Conservation (phyloP, 176 grass and related monocot species). For the Raddia distichophylla region DNA sequence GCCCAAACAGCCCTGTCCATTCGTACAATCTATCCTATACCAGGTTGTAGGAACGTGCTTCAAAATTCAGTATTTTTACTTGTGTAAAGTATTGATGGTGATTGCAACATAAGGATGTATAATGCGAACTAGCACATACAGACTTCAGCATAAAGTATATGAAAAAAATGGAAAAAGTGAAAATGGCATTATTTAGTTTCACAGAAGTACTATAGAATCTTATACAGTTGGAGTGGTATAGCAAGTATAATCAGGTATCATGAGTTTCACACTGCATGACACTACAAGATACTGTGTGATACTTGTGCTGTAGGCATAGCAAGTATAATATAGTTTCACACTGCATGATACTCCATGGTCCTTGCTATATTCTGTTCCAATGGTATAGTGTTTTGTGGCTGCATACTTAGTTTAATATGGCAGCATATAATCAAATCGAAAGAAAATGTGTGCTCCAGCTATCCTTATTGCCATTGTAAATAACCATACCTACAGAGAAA, state of each 20-base stretch:
- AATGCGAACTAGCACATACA: neutral
- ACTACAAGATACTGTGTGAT: too few relatives aligned
- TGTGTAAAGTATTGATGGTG: neutral
- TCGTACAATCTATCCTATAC: neutral
- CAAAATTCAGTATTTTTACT: neutral
- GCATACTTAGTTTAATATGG: neutral
- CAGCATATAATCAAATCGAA: slow-evolving; percentile 19
- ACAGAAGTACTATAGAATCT: too few relatives aligned
- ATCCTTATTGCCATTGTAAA: neutral
- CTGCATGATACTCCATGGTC: too few relatives aligned
- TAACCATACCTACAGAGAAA: slow-evolving; percentile 11
- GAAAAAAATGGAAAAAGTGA: slow-evolving; percentile 20
- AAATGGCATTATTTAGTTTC: neutral
- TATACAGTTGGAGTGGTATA: too few relatives aligned
- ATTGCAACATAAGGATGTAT: neutral
- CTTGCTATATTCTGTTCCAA: too few relatives aligned
- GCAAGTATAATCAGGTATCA: too few relatives aligned
- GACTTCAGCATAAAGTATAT: slow-evolving; percentile 5
- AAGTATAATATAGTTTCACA: too few relatives aligned
- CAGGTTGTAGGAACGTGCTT: slow-evolving; percentile 3
- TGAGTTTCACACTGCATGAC: too few relatives aligned
- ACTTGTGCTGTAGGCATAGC: too few relatives aligned
- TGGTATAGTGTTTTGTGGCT: too few relatives aligned
- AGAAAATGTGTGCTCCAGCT: neutral
- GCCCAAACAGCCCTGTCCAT: neutral